phyloP scores from a whole-genome alignment of 495 filamentous ascomycete genomes.

The Rusavskia elegans region DNA sequence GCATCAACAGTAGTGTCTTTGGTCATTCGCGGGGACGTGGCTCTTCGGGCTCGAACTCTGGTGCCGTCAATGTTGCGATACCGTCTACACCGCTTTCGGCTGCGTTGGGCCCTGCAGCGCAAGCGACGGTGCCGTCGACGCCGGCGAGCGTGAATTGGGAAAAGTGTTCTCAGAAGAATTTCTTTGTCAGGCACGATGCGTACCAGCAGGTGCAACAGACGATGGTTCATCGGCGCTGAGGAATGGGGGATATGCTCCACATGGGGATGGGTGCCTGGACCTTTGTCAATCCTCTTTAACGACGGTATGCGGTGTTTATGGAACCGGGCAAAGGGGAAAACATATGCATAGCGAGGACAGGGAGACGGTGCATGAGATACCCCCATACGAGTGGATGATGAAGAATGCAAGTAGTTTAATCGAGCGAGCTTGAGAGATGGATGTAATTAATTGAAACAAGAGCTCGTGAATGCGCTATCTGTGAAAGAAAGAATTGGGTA shows the following conservation, averaged over 20 bases:
- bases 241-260: neutral
- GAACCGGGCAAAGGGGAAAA: too few species aligned
- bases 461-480: neutral
- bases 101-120: slow-evolving; percentile 72
- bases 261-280: neutral
- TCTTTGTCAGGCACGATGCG: slow-evolving; percentile 60
- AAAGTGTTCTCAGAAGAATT: slow-evolving; percentile 49
- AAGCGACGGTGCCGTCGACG: slow-evolving; percentile 73
- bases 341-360: neutral
- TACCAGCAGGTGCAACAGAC: slow-evolving; percentile 40
- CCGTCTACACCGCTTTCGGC: slow-evolving; percentile 65
- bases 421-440: too few species aligned
- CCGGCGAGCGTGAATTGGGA: slow-evolving; percentile 53
- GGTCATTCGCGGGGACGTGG: slow-evolving; percentile 4
- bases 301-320: too few species aligned
- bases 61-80: slow-evolving; percentile 17
- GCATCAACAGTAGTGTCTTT: neutral
- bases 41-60: slow-evolving; percentile 13
- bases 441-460: too few species aligned
- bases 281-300: too few species aligned
- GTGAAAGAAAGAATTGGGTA: neutral
- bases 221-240: slow-evolving; percentile 6
- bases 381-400: neutral
- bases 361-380: neutral
- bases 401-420: too few species aligned